These are phyloP conservation scores for Stagonosporopsis cucurbitacearum DNA, from an alignment of 2,329 filamentous ascomycete species.

Conservation along the genomic window DNA sequence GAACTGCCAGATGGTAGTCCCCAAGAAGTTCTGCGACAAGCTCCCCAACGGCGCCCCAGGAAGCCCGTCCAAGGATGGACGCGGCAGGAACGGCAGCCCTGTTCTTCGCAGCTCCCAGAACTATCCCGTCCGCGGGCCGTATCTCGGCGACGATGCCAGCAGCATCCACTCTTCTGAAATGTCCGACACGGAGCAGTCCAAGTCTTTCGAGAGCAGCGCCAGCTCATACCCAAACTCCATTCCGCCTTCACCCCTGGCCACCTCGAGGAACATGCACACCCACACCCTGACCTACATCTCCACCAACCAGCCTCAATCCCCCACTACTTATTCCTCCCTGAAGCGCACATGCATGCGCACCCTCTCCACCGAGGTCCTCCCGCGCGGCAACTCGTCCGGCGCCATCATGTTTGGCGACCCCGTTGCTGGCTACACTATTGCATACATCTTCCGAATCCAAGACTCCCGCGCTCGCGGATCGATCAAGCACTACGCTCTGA, in stretches of 20 bases:
- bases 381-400: slow-evolving; percentile 62
- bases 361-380: slow-evolving; percentile 63
- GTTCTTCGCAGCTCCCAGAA: slow-evolving; percentile 62
- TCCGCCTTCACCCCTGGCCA: slow-evolving; percentile 53
- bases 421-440: slow-evolving; percentile 63
- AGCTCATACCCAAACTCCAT: slow-evolving; percentile 43
- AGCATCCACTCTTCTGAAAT: slow-evolving; percentile 47
- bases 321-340: slow-evolving; percentile 61
- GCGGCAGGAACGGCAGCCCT: slow-evolving; percentile 59
- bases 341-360: slow-evolving; percentile 65
- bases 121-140: slow-evolving; percentile 57
- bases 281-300: slow-evolving; percentile 65
- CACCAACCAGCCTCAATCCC: slow-evolving; percentile 62
- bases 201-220: slow-evolving; percentile 44
- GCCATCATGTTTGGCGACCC: slow-evolving; percentile 65
- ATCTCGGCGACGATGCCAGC: slow-evolving; percentile 37
- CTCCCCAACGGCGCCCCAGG: slow-evolving; percentile 61
- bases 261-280: slow-evolving; percentile 53
- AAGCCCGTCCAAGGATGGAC: slow-evolving; percentile 57
- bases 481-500: slow-evolving; percentile 63
- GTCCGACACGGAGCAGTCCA: slow-evolving; percentile 49
- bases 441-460: slow-evolving; percentile 65
- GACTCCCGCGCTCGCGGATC: slow-evolving; percentile 65
- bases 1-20: slow-evolving; percentile 63
- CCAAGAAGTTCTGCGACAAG: slow-evolving; percentile 60